Conservation (phyloP, 106 monocot species). For the Phalaenopsis aphrodite region DNA sequence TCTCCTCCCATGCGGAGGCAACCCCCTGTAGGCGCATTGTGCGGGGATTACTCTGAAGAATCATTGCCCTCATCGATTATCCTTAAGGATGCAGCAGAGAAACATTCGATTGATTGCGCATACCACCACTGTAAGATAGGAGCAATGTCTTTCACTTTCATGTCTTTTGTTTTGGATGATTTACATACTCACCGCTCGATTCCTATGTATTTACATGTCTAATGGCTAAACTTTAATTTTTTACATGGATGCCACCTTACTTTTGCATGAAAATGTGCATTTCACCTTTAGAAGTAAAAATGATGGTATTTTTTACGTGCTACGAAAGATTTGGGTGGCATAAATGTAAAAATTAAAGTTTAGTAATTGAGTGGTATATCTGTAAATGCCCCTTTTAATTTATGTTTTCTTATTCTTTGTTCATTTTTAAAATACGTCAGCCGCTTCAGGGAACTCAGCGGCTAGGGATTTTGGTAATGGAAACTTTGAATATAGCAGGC, state of each 20-base stretch:
- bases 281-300: no score
- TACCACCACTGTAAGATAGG: slow-evolving; percentile 1
- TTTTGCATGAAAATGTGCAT: no score
- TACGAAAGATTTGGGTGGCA: no score
- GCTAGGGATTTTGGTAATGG: slow-evolving; percentile 21
- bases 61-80: background rate
- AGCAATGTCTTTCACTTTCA: background rate
- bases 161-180: no score
- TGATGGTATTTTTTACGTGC: no score
- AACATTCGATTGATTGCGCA: background rate
- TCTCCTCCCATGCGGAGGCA: slow-evolving; percentile 12
- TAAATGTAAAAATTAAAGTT: no score
- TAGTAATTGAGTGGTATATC: no score
- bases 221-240: no score
- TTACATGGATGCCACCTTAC: no score
- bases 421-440: background rate
- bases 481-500: slow-evolving; percentile 40
- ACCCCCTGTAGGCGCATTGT: background rate
- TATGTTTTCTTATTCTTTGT: background rate
- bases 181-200: no score
- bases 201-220: no score
- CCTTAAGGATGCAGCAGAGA: background rate
- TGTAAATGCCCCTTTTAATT: background rate
- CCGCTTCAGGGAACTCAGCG: slow-evolving; percentile 21
- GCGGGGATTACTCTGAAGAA: background rate